Evolutionary conservation across 169 alveolate species (phyloP).

Genomic region (Ichthyophthirius multifiliis): DNA sequence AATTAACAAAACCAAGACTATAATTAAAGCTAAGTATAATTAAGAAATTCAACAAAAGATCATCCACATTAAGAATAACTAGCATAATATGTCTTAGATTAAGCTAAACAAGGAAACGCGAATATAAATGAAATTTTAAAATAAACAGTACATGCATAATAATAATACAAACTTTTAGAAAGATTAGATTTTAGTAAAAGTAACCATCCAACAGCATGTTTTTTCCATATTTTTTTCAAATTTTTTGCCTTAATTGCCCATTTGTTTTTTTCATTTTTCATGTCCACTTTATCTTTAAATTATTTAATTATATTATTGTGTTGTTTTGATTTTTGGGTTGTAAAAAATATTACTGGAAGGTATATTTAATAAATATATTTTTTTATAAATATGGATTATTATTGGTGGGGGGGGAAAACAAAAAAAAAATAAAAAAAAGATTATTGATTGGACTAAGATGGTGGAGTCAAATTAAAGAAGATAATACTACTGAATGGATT

Average conservation of each 20-base stretch:
- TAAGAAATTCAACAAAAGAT: no score
- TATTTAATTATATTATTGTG: neutral
- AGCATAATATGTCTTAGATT: no score
- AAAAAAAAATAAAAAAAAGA: neutral
- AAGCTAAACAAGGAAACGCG: no score
- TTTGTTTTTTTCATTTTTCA: neutral
- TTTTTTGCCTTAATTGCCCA: neutral
- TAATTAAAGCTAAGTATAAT: no score
- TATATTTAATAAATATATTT: neutral
- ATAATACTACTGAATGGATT: neutral
- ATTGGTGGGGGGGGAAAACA: no score
- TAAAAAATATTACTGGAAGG: constrained; percentile 6
- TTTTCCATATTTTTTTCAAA: neutral
- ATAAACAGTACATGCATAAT: neutral
- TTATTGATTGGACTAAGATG: constrained; percentile 3
- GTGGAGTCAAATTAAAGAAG: neutral
- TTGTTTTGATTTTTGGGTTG: neutral
- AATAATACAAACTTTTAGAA: neutral
- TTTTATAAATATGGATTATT: neutral
- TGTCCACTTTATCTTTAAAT: neutral
- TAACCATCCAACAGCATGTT: constrained; percentile 1
- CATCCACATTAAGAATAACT: no score
- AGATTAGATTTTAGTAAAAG: constrained; percentile 4
- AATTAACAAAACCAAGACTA: no score
- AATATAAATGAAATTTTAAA: neutral